Evolutionary conservation across 176 grass and related monocot species (phyloP), one percentile per base, ranked within the genome.

Genomic region (Guadua angustifolia): DNA sequence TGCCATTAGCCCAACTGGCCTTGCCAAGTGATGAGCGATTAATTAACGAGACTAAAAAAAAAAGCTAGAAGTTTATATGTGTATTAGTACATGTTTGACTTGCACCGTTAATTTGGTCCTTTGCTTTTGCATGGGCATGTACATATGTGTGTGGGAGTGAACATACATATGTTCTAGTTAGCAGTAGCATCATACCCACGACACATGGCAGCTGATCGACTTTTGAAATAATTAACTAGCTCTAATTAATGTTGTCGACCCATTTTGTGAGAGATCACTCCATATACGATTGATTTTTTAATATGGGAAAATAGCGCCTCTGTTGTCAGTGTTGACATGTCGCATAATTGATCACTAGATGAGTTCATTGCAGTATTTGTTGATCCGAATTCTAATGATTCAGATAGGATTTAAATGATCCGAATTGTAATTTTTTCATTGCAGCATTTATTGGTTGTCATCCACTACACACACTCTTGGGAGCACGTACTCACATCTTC

Each of bases 61-160:
- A 29, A 29, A 29, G 29, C 68, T 70, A 15, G 36, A 15, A 36
- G 4, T 11, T n/a, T n/a, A 5, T 38, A 26, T 14, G 21, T 77
- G 5, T 82, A 40, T 29, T 29, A 29, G 29, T 29, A 29, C 21
- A 76, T 26, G 61, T 55, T 65, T 83, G 86, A 88, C 80, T 55
- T 44, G 45, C 13, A 35, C 3, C 12, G 21, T 45, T 33, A 12
- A n/a, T 12, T 66, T 58, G 73, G 63, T 22, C 24, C 1, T 38
- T 67, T 5, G 36, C 14, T 25, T 25, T 40, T 29, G 29, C 29
- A 29, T 29, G 29, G 55, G 39, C 29, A 45, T 36, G 40, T 6
- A n/a, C n/a, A n/a, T n/a, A 35, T 15, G 22, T 21, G 59, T 15
- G 36, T 42, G 35, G 22, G 46, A 68, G 25, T 80, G 70, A 57